Evolutionary conservation across 1,284 basidiomycete species (phyloP).

Genomic region (Athelia sp.): DNA sequence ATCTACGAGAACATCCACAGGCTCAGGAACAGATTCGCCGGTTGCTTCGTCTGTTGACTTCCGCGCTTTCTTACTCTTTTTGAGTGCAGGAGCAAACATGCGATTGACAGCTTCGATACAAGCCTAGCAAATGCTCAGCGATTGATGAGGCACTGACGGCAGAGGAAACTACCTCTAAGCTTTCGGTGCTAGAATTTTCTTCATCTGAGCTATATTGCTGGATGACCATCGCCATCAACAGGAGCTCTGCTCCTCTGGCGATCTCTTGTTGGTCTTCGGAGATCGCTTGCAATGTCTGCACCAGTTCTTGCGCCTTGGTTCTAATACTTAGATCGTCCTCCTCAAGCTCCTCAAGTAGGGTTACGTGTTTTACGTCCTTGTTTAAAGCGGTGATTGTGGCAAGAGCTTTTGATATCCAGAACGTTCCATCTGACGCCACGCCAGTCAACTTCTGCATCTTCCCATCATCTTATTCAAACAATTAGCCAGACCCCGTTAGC

Average conservation of each 20-base stretch:
- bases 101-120: constrained; percentile 48
- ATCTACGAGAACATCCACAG: constrained; percentile 86
- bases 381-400: constrained; percentile 57
- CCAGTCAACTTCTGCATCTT: constrained; percentile 53
- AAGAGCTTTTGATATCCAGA: constrained; percentile 77
- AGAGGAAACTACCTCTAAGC: constrained; percentile 55
- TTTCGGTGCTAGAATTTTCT: constrained; percentile 39
- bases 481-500: constrained; percentile 2
- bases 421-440: constrained; percentile 65
- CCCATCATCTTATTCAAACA: constrained; percentile 29
- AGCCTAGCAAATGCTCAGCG: constrained; percentile 30
- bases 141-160: neutral
- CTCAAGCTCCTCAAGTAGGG: constrained; percentile 49
- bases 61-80: constrained; percentile 40
- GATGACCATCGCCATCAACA: constrained; percentile 65
- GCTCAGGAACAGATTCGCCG: constrained; percentile 35
- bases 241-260: constrained; percentile 63
- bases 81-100: constrained; percentile 41
- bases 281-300: constrained; percentile 47
- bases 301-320: constrained; percentile 40
- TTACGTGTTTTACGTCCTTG: constrained; percentile 68
- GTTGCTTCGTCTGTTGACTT: constrained; percentile 28
- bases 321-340: constrained; percentile 51
- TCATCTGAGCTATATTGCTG: constrained; percentile 66
- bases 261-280: constrained; percentile 45